A percentile compares a stretch with the other conserved stretches of the same genome.
phyloP scores from a whole-genome alignment of 2,329 filamentous ascomycete genomes.

The Fragosphaeria purpurea region DNA sequence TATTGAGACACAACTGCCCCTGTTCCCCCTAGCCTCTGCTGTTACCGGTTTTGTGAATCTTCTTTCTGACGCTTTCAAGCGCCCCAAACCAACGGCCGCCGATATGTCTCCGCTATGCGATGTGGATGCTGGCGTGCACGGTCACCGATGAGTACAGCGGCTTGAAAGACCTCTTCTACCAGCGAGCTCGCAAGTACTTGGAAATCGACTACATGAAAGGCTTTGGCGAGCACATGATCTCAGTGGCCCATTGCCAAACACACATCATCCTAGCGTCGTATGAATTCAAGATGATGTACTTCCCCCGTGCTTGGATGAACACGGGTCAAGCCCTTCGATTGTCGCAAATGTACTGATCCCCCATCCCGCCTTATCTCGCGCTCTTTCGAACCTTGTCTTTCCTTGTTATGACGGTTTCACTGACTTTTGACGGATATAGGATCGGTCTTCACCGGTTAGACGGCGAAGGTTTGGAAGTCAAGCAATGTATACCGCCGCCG shows the following conservation, averaged over 20 bases:
- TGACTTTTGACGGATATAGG: constrained; percentile 44
- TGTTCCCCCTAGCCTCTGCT: too few species aligned
- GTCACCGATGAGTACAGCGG: constrained; percentile 71
- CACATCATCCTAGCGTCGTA: constrained; percentile 73
- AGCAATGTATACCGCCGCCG: constrained; percentile 77
- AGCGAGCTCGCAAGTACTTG: constrained; percentile 78
- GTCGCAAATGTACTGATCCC: constrained; percentile 57
- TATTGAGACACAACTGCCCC: background rate
- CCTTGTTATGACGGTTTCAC: background rate
- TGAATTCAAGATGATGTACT: constrained; percentile 97
- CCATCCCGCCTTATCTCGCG: constrained; percentile 14
- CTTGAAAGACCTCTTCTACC: constrained; percentile 82
- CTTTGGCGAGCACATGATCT: constrained; percentile 81
- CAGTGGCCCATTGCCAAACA: constrained; percentile 74
- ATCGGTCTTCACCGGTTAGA: constrained; percentile 85
- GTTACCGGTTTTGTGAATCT: background rate
- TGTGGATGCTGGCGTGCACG: constrained; percentile 90
- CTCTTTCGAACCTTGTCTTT: constrained; percentile 2
- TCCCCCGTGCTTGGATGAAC: constrained; percentile 90
- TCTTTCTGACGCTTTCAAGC: constrained; percentile 23
- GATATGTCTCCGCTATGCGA: constrained; percentile 80
- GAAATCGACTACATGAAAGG: constrained; percentile 87
- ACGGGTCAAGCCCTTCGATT: constrained; percentile 73
- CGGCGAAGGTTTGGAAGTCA: constrained; percentile 73
- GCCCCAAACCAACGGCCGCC: constrained; percentile 79